Base-by-base conservation (phyloP, 495 filamentous ascomycete species). In the Lentithecium fluviatile region DNA sequence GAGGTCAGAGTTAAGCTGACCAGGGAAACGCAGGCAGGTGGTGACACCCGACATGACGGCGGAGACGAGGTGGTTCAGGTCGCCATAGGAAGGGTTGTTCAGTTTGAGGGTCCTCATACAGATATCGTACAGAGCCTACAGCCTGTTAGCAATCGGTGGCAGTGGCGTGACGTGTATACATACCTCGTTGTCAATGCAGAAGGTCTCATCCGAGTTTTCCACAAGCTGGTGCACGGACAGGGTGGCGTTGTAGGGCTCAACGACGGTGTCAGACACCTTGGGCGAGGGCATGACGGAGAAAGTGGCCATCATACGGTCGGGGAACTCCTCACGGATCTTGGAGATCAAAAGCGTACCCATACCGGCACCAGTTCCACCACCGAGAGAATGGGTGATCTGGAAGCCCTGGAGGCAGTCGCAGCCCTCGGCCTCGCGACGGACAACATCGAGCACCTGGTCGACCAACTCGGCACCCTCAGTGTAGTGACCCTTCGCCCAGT, bases 401-500 rank as follows among this genome's bases (percentile, higher is more conserved):
- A 99, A 99, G 78, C 94, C 94, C 82, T 99, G 94, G 67, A 99
- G 90, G 82, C 94, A 99, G 85, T 99, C 94, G 77, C 94, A 97
- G 71, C 86, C 92, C 79, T 99, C 94, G 68, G 95, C 94, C 83
- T 99, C 94, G 71, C 94, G 95, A 75, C 94, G 94, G 68, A 99
- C 93, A 65, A 99, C 94, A 79, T 99, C 94, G 70, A 99, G 82
- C 63, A 99, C 94, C 70, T 96, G 84, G 81, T 99, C 94, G 52
- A 99, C 94, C 66, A 99, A 85, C 83, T 99, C 94, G 71, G 94
- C 94, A 83, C 94, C 94, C 83, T 99, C 94, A 59, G 94, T 99
- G 85, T 99, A 99, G 79, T 99, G 94, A 76, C 94, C 94, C 88
- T 99, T 99, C 75, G 94, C 94, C 94, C 94, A 99, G 83, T 97